Base-by-base conservation (phyloP, 176 grass and related monocot genomes). In the Puya raimondii region DNA sequence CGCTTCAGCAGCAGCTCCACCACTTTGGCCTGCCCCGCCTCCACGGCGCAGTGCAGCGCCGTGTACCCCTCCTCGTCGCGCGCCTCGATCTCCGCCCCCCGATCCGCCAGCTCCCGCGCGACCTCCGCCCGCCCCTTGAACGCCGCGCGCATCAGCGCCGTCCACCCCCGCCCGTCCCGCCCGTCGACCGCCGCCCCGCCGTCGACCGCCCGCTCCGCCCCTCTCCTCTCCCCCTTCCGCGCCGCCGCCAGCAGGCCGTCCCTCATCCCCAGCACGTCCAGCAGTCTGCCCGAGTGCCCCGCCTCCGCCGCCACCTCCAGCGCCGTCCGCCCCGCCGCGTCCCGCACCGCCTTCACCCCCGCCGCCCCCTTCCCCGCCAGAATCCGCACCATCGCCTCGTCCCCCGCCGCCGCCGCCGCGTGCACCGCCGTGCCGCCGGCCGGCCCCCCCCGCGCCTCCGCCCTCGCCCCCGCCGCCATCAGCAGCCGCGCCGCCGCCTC, bases 81-180 rank as follows among this genome's bases (percentile, higher is more conserved):
- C 0, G 78, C 78, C 15, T 79, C 69, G 3, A 87, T 11, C 64
- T 91, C 81, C 3, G 72, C 79, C 48, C 81, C 81, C 0, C 79
- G 79, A 12, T 50, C 75, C 57, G 84, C 47, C 20, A 91, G 84
- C 68, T 75, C 84, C 3, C 69, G 64, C 9, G 67, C 81, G 21
- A 79, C 47, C 78, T 87, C 84, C 3, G 65, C 58, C 3, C 65
- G 72, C 0, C 84, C 88, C 20, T 87, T 91, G 79, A 91, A 87
- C 11, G 88, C 78, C 12, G 81, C 81, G 58, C 88, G 78, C 81
- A 91, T 91, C 16, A 91, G 84, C 64, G 84, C 78, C 22, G 88
- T 91, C 88, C 88, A 91, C 57, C 81, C 84, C 42, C 84, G 81
- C 57, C 78, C 67, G 72, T 91, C 88, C 1, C 65, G 71, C 12